Conservation (phyloP, 2,329 filamentous ascomycete species). For the Penicillium sp. region DNA sequence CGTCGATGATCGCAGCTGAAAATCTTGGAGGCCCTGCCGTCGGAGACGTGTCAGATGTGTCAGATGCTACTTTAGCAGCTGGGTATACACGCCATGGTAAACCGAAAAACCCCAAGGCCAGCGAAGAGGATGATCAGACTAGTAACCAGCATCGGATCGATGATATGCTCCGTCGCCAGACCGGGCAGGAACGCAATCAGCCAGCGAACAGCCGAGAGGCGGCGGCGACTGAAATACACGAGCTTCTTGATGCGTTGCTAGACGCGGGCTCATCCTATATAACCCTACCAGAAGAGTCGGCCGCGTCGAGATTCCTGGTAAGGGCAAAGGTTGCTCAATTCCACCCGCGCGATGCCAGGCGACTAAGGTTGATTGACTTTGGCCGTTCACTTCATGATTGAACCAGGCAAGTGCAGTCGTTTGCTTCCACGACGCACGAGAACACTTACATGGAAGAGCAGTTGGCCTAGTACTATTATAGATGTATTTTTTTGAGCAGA, state of each 20-base stretch:
- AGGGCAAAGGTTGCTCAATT: slow-evolving; percentile 62
- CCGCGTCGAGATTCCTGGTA: slow-evolving; percentile 58
- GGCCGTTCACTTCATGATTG: slow-evolving; percentile 43
- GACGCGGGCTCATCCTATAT: slow-evolving; percentile 55
- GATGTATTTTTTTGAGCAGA: too few relatives aligned
- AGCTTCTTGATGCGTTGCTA: slow-evolving; percentile 53
- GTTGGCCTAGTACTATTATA: too few relatives aligned
- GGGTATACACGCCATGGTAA: slow-evolving; percentile 61
- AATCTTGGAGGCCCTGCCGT: slow-evolving; percentile 83
- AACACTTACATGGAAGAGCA: too few relatives aligned
- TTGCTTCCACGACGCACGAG: neutral
- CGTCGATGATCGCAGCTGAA: slow-evolving; percentile 79
- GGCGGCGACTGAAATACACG: slow-evolving; percentile 54
- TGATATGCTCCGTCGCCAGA: slow-evolving; percentile 51
- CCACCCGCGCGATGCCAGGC: slow-evolving; percentile 58
- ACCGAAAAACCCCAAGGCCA: slow-evolving; percentile 43
- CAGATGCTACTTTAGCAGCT: slow-evolving; percentile 57
- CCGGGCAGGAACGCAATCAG: slow-evolving; percentile 29
- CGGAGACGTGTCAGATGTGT: slow-evolving; percentile 71
- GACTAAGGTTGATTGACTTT: slow-evolving; percentile 60
- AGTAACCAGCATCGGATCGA: slow-evolving; percentile 56
- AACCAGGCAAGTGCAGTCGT: slow-evolving; percentile 3
- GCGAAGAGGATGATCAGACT: slow-evolving; percentile 36
- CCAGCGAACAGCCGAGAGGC: slow-evolving; percentile 52
- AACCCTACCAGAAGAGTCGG: slow-evolving; percentile 55